Base-by-base conservation (phyloP, 2,329 filamentous ascomycete genomes). In the Ampelomyces quisqualis region DNA sequence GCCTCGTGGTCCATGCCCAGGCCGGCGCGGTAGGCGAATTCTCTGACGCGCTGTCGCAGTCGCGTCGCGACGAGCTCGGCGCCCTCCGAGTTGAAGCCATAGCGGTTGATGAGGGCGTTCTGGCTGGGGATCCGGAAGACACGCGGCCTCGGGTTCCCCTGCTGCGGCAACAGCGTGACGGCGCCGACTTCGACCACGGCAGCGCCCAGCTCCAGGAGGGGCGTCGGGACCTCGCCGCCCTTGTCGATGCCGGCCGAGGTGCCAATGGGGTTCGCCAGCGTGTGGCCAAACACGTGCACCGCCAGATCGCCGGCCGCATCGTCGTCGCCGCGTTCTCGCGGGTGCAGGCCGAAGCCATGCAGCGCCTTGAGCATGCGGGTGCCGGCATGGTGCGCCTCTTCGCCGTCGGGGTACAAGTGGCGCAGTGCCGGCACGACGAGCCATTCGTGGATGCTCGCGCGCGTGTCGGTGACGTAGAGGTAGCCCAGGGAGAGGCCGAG, bases 221-320 rank as follows among this genome's bases (percentile, higher is more conserved):
- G 79, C 58, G 91, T 86, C 1, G 90, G 87, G 38, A 97, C 84
- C 48, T 95, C 88, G 38, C 85, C 93, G 62, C 95, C 81, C 75
- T 98, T 97, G 74, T 97, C 93, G 29, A 98, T 82, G 7, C 93
- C 93, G 4, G 89, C 93, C n/a, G 89, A 94, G 49, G 94, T 95
- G 41, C 86, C 93, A 58, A 98, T 83, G 1, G 93, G 93, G 70
- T 96, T 97, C 58, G 80, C 76, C 32, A 98, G 72, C 3, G 73
- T 77, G 47, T 85, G 80, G 23, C 86, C 89, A 64, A 95, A 96
- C 14, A 97, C 84, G 36, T 81, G 75, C 7, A 81, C 76, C 33
- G 71, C 69, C 34, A 84, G 61, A 51, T 77, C 76, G 2, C 77
- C 76, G 49, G 74, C 70, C 7, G 71, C 67, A 53, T 82, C 78